Percentiles rank a stretch among this genome's conserved stretches.
These are phyloP conservation scores for Gaeumannomyces tritici DNA, from an alignment of 2,329 filamentous ascomycete species.

Conservation along the genomic window DNA sequence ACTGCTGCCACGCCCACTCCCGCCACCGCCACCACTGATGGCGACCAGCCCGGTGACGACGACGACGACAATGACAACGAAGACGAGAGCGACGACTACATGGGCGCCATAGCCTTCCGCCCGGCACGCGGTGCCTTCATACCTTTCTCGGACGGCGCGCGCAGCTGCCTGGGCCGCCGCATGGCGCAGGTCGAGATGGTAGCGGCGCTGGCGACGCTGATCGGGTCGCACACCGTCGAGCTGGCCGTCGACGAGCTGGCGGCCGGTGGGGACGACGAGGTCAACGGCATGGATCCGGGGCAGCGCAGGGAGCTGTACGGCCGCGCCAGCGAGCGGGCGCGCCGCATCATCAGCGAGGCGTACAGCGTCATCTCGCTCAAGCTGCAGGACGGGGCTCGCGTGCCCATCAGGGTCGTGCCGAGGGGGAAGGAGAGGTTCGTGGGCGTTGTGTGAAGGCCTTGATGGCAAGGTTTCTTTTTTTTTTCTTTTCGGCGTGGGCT, in stretches of 20 bases:
- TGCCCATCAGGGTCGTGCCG: slow-evolving; percentile 60
- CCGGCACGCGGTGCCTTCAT: slow-evolving; percentile 47
- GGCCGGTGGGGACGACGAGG: slow-evolving; percentile 39
- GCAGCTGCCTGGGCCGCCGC: slow-evolving; percentile 47
- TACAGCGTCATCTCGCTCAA: slow-evolving; percentile 56
- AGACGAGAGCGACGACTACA: slow-evolving; percentile 21
- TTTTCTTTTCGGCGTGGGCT: too few species aligned
- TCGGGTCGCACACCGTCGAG: slow-evolving; percentile 56
- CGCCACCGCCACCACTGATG: slow-evolving; percentile 12
- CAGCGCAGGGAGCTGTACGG: slow-evolving; percentile 46
- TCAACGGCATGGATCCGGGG: slow-evolving; percentile 35
- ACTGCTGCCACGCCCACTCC: background rate
- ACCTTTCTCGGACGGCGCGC: slow-evolving; percentile 48
- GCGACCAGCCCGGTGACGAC: slow-evolving; percentile 7
- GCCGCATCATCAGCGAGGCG: background rate
- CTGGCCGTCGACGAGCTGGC: slow-evolving; percentile 54
- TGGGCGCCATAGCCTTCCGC: slow-evolving; percentile 49
- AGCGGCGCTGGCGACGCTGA: slow-evolving; percentile 43
- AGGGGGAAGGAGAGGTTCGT: slow-evolving; percentile 63
- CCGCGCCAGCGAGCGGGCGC: slow-evolving; percentile 38
- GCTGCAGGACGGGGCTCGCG: slow-evolving; percentile 46
- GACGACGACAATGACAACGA: slow-evolving; percentile 4
- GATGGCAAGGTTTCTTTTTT: too few species aligned
- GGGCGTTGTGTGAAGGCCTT: background rate
- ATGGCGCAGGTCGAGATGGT: slow-evolving; percentile 52